These are phyloP conservation scores for Lecanosticta acicola DNA, from an alignment of 2,329 filamentous ascomycete genomes.

Conservation along the genomic window DNA sequence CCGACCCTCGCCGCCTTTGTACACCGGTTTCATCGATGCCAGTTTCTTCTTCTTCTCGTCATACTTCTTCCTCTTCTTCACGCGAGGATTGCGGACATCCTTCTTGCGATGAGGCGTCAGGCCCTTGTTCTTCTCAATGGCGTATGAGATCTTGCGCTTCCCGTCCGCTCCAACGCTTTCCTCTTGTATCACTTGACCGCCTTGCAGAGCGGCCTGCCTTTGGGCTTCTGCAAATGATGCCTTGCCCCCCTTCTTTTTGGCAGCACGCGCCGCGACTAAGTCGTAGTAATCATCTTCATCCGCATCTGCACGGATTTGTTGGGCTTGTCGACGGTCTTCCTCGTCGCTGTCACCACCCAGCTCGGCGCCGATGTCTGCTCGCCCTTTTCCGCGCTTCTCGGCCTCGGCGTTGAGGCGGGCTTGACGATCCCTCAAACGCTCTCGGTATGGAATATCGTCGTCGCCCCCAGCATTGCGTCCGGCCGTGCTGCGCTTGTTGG, in stretches of 20 bases:
- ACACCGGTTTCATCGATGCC: conserved; percentile 75
- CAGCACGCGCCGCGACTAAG: conserved; percentile 66
- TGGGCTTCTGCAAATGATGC: conserved; percentile 59
- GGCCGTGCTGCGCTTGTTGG: conserved; percentile 72
- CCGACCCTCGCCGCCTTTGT: conserved; percentile 76
- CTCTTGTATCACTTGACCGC: conserved; percentile 58
- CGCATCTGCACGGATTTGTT: conserved; percentile 42
- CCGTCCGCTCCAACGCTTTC: conserved; percentile 73
- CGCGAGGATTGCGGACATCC: conserved; percentile 87
- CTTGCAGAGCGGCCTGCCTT: conserved; percentile 49
- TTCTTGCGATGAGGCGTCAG: conserved; percentile 85
- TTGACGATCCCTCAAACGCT: conserved; percentile 79
- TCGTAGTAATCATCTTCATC: conserved; percentile 80
- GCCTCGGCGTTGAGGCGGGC: conserved; percentile 84
- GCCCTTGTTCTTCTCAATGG: conserved; percentile 97
- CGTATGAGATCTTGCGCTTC: conserved; percentile 86
- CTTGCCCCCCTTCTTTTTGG: conserved; percentile 65
- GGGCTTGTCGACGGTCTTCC: conserved; percentile 53
- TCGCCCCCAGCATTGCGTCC: conserved; percentile 73
- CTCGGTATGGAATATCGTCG: conserved; percentile 77
- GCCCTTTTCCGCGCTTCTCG: conserved; percentile 68
- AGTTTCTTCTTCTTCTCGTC: conserved; percentile 98
- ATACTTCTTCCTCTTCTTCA: conserved; percentile 97
- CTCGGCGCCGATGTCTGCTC: conserved; percentile 56
- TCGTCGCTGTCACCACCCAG: conserved; percentile 67